Conservation (phyloP, 83 land plant species). For the Thuja plicata region DNA sequence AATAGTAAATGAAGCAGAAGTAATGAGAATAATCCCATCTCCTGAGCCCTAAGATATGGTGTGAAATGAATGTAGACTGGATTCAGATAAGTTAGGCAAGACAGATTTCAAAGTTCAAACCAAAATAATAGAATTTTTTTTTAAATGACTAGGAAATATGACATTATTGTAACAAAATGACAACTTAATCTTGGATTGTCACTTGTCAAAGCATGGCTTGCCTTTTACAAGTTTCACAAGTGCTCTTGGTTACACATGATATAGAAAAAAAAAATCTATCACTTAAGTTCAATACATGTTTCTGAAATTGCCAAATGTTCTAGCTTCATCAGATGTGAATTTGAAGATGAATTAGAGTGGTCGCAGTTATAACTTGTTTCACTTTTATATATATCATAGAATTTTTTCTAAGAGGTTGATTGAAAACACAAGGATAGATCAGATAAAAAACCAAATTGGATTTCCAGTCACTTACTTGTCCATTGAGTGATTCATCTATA, state of each 20-base stretch:
- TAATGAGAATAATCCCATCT: no score
- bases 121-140: background rate
- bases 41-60: background rate
- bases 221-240: background rate
- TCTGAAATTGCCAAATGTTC: background rate
- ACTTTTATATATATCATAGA: slow-evolving; percentile 2
- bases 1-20: background rate
- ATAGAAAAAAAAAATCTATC: background rate
- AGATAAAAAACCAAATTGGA: background rate
- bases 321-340: background rate
- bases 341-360: background rate
- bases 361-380: background rate
- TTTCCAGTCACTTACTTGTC: slow-evolving; percentile 61
- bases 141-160: background rate
- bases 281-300: background rate
- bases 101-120: background rate
- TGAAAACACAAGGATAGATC: background rate
- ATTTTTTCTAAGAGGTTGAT: background rate
- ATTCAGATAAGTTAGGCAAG: background rate
- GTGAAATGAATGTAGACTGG: background rate
- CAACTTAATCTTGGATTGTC: background rate
- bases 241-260: background rate
- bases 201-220: background rate
- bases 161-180: background rate
- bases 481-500: slow-evolving; percentile 80